Conservation (phyloP, 2,329 filamentous ascomycete genomes). For the Fusarium goolgardi region DNA sequence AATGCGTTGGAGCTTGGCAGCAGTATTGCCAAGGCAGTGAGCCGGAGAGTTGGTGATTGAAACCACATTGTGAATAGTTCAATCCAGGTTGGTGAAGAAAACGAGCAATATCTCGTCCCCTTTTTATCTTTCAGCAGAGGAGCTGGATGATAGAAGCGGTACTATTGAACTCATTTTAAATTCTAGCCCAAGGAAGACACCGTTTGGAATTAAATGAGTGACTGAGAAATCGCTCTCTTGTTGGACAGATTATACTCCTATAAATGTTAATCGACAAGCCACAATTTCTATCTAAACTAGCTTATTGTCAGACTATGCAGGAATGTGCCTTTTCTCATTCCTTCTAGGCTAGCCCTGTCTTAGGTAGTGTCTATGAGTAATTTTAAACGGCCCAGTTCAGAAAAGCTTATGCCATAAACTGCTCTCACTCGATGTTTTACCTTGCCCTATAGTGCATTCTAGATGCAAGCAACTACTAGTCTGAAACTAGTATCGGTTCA, state of each 20-base stretch:
- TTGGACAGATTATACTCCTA: no score
- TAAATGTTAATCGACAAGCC: background rate
- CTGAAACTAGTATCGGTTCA: no score
- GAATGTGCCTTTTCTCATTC: no score
- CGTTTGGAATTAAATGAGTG: background rate
- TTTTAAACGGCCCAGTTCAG: background rate
- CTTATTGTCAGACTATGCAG: no score
- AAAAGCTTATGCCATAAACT: background rate
- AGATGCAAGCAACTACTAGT: no score
- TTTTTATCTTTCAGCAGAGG: background rate
- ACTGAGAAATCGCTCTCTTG: no score
- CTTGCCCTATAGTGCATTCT: no score
- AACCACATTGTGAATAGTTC: background rate
- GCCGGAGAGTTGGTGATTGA: background rate
- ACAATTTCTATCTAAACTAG: background rate
- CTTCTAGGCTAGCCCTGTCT: no score
- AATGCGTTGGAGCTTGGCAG: slow-evolving; percentile 5
- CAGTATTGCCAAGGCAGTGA: background rate
- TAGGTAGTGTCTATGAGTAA: background rate
- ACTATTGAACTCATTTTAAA: background rate
- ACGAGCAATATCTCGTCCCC: background rate
- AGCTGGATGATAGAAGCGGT: background rate
- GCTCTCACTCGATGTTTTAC: rapidly evolving
- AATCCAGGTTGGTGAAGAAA: background rate
- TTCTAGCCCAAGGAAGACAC: no score